Evolutionary conservation across 305 asterid species (phyloP), one percentile per base, ranked within the genome.

Genomic region (Solanum hybrid): DNA sequence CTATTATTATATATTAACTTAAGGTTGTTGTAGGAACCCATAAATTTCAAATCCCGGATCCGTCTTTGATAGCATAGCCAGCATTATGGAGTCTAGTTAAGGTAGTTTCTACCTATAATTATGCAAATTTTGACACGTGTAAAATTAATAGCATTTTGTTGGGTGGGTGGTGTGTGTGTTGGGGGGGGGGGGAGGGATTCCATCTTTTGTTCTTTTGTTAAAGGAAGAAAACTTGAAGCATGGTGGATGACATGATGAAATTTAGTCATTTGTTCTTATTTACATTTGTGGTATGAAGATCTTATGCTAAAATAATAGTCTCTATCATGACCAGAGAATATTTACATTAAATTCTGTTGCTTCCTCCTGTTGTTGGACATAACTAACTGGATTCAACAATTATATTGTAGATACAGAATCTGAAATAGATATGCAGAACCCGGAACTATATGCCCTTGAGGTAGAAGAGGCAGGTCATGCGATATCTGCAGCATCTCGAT

Each of bases 391-490:
- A 36, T 39, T 86, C 14, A 51, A 61, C 79, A 13, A 61, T 88
- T 90, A 73, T 15, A 88, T 86, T 83, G 89, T 93, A 93, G 97
- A 92, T 36, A 31, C 24, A 37, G 95, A 92, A 87, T 86, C 92
- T 36, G 93, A 83, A 39, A 75, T 81, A 34, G 92, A 91, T 26
- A 90, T 68, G 8, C 91, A 92, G 87, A 92, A 86, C 79, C 96
- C 95, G 61, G 98, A 95, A 90, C 87, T 91, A 9, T 88, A 75
- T 51, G 92, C 94, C 78, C 91, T 96, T 41, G 94, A 94, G 91
- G 91, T 95, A 72, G 98, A 97, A 91, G 98, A 97, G 94, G 96
- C 96, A 4, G 95, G 98, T 88, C 91, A 86, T 79, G 95, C 97
- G 20, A 92, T 96, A 87, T 94, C 97, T 36, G 95, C 97, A 86